A percentile compares a stretch with the other conserved stretches of the same genome.
These are phyloP conservation scores for Casuarina cunninghamiana DNA, from an alignment of 306 rosid species.

Conservation along the genomic window DNA sequence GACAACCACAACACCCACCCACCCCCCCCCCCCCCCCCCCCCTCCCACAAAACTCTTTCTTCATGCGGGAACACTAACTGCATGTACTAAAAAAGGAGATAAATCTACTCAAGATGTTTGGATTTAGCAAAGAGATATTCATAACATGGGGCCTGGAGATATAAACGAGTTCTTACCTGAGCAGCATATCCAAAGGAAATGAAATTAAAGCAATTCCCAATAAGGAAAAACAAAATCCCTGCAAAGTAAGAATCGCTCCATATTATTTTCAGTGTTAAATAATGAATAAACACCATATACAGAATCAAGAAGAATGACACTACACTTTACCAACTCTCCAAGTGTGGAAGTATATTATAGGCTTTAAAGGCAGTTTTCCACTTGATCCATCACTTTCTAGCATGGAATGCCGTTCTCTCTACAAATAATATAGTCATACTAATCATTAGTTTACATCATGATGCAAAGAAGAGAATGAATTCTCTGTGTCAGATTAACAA, in stretches of 20 bases:
- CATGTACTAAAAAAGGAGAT: too few species aligned
- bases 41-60: too few species aligned
- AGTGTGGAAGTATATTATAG: constrained; percentile 73
- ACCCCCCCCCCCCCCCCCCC: too few species aligned
- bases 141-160: not conserved
- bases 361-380: constrained; percentile 72
- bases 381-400: constrained; percentile 67
- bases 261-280: constrained; percentile 10
- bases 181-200: constrained; percentile 97
- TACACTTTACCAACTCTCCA: constrained; percentile 86
- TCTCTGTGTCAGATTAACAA: not conserved
- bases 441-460: constrained; percentile 19
- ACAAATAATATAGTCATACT: constrained; percentile 27
- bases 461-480: not conserved
- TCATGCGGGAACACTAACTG: too few species aligned
- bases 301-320: constrained; percentile 29
- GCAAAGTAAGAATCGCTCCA: constrained; percentile 29
- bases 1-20: too few species aligned
- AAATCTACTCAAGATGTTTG: too few species aligned
- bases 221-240: constrained; percentile 81
- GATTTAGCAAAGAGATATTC: too few species aligned
- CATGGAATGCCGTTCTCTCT: constrained; percentile 79
- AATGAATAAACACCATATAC: constrained; percentile 17
- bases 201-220: constrained; percentile 91
- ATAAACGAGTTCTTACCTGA: constrained; percentile 58